These are phyloP conservation scores for Cutaneotrichosporon sp. DNA, from an alignment of 1,284 basidiomycete species.

Conservation along the genomic window DNA sequence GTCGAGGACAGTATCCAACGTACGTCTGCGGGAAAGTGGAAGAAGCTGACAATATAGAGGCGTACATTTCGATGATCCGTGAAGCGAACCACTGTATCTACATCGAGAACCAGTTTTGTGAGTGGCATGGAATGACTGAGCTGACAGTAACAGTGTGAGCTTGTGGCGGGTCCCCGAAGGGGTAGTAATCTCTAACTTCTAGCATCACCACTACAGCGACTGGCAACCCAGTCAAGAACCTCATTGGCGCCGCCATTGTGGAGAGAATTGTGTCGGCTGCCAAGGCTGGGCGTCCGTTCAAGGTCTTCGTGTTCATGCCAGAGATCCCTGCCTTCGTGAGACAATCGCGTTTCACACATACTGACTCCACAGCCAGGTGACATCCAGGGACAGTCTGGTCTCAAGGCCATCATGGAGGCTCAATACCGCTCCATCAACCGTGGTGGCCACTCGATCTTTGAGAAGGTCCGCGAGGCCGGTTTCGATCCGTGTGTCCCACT, in stretches of 20 bases:
- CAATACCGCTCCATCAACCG: constrained; percentile 74
- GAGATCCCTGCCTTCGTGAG: constrained; percentile 54
- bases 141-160: constrained; percentile 32
- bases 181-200: constrained; percentile 9
- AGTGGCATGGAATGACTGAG: constrained; percentile 47
- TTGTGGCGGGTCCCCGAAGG: neutral
- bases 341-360: neutral
- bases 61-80: constrained; percentile 76
- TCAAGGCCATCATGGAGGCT: constrained; percentile 61
- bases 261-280: constrained; percentile 80
- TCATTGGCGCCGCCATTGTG: constrained; percentile 74
- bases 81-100: constrained; percentile 85
- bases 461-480: constrained; percentile 72
- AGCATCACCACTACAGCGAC: constrained; percentile 73
- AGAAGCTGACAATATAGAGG: constrained; percentile 31
- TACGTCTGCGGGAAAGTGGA: constrained; percentile 51
- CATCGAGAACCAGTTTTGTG: constrained; percentile 94
- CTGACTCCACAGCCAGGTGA: constrained; percentile 61
- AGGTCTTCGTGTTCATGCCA: constrained; percentile 73
- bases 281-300: constrained; percentile 69
- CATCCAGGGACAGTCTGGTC: constrained; percentile 65
- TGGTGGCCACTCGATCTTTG: constrained; percentile 81
- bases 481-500: constrained; percentile 65
- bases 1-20: constrained; percentile 83
- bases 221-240: constrained; percentile 68